These are phyloP conservation scores for Rostrohypoxylon terebratum DNA, from an alignment of 495 filamentous ascomycete species.

Conservation along the genomic window DNA sequence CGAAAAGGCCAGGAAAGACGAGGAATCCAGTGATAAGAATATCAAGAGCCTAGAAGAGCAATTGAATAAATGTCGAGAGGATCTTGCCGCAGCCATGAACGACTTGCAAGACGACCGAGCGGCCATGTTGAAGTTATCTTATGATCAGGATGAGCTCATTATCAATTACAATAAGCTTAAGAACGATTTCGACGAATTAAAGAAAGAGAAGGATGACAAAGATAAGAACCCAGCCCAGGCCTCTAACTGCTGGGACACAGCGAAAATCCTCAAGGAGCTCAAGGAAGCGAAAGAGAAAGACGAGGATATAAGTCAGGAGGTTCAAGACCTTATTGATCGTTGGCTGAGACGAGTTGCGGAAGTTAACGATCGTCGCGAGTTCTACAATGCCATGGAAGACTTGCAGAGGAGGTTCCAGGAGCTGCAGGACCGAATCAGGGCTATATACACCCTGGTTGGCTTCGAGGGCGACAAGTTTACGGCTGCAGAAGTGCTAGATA, in stretches of 20 bases:
- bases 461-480: not conserved
- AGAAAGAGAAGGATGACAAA: not conserved
- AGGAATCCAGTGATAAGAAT: not conserved
- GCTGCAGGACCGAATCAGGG: not conserved
- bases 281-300: not conserved
- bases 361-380: conserved; percentile 8
- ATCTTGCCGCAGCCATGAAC: no score
- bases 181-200: no score
- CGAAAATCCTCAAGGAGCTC: conserved; percentile 13
- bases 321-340: not conserved
- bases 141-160: no score
- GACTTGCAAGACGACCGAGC: no score
- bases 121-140: no score
- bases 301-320: not conserved
- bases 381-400: conserved; percentile 1
- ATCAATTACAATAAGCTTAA: no score
- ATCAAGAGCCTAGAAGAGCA: not conserved
- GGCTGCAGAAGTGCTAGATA: conserved; percentile 1
- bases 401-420: not conserved
- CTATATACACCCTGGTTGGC: not conserved
- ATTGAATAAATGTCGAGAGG: no score
- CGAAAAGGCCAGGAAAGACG: not conserved
- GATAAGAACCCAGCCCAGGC: not conserved
- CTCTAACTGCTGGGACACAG: not conserved
- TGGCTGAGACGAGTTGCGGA: conserved; percentile 10